Evolutionary conservation across 208 protist genomes (phyloP).

Genomic region (Porcisia hertigi): DNA sequence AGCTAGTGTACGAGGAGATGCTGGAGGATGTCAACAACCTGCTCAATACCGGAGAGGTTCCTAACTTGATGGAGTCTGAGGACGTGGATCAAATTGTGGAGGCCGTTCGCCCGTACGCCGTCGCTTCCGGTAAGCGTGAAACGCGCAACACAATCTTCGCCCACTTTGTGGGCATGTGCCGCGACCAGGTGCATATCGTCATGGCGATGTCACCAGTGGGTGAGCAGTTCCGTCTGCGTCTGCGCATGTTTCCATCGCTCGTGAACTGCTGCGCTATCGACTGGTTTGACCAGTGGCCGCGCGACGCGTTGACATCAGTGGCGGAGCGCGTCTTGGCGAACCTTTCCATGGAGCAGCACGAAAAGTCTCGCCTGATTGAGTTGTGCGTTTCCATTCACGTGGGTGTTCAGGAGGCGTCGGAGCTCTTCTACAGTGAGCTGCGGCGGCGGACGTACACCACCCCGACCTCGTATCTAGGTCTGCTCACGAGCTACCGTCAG

Average conservation of each 20-base stretch:
- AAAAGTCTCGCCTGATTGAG: slow-evolving; percentile 71
- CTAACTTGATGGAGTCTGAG: slow-evolving; percentile 95
- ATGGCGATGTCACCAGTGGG: slow-evolving; percentile 96
- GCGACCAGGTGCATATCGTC: slow-evolving; percentile 96
- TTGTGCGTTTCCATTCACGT: slow-evolving; percentile 94
- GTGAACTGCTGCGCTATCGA: slow-evolving; percentile 98
- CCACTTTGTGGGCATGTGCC: slow-evolving; percentile 94
- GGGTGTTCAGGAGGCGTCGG: slow-evolving; percentile 78
- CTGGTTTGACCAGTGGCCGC: slow-evolving; percentile 97
- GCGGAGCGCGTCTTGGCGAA: slow-evolving; percentile 74
- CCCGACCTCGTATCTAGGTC: slow-evolving; percentile 95
- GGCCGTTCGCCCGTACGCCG: slow-evolving; percentile 77
- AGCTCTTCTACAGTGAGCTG: slow-evolving; percentile 94
- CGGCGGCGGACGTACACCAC: slow-evolving; percentile 96
- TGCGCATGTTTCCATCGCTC: slow-evolving; percentile 97
- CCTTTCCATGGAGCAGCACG: slow-evolving; percentile 53
- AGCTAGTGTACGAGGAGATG: slow-evolving; percentile 96
- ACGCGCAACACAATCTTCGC: slow-evolving; percentile 92
- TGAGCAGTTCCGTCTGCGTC: slow-evolving; percentile 93
- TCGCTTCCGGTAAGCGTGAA: slow-evolving; percentile 92
- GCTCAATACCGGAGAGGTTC: slow-evolving; percentile 97
- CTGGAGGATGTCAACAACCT: slow-evolving; percentile 98
- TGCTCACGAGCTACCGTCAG: slow-evolving; percentile 90
- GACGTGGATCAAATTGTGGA: slow-evolving; percentile 96
- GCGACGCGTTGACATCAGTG: slow-evolving; percentile 92